Evolutionary conservation across 495 filamentous ascomycete species (phyloP), one percentile per base, ranked within the genome.

Genomic region (Aspergillus carlsbadensis): DNA sequence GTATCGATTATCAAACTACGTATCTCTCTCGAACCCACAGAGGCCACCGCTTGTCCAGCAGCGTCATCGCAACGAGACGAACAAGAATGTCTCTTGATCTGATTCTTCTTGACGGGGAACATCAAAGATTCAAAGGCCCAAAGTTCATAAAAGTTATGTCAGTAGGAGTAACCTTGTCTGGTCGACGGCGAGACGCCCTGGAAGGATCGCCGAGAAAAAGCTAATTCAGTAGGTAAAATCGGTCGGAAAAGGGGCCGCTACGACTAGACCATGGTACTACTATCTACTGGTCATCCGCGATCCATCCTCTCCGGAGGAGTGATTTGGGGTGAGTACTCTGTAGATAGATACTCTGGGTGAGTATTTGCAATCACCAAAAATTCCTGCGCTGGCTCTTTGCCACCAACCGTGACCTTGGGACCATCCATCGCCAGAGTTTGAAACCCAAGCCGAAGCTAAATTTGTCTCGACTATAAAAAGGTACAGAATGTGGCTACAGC

Each of bases 391-490:
- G 15, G 35, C 44, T 39, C n/a, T 33, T 20, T 24, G 47, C 34
- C 34, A 26, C 34, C 29, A n/a, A n/a, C n/a, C n/a, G n/a, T n/a
- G n/a, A n/a, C n/a, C n/a, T n/a, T n/a, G n/a, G n/a, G n/a, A n/a
- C n/a, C n/a, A n/a, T n/a, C n/a, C n/a, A n/a, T n/a, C n/a, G n/a
- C n/a, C n/a, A n/a, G n/a, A n/a, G n/a, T n/a, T n/a, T n/a, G n/a
- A n/a, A n/a, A n/a, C n/a, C n/a, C n/a, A 34, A 49, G 6, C 33
- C 45, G 4, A 18, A 49, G 31, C 46, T 36, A 49, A 49, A 49
- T 49, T 47, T 47, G 44, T 47, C n/a, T 10, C 26, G 26, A 47
- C 46, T 45, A 50, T 50, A 50, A 50, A 50, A 50, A 50, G 47
- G 33, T 50, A 50, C 47, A 45, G 42, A 24, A 18, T 50, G 47